Evolutionary conservation across 2,329 filamentous ascomycete species (phyloP).

Genomic region (Cytospora piceae): DNA sequence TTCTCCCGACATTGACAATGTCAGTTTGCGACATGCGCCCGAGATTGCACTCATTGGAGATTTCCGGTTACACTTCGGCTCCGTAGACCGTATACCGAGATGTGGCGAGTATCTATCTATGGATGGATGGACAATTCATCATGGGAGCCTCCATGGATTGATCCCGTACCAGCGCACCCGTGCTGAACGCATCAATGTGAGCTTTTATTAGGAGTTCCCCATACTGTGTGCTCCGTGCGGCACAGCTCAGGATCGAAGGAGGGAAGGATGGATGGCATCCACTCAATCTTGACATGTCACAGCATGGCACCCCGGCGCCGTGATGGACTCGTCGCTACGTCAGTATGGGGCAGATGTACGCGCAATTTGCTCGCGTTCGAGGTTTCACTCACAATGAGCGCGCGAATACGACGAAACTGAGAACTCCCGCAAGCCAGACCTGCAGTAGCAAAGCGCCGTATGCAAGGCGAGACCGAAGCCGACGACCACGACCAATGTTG

Average conservation of each 20-base stretch:
- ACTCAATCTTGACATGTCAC: background rate
- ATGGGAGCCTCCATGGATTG: background rate
- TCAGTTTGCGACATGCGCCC: constrained; percentile 18
- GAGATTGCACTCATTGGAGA: constrained; percentile 21
- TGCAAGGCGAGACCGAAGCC: constrained; percentile 20
- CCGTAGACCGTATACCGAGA: constrained; percentile 19
- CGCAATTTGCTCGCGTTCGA: background rate
- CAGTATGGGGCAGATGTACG: background rate
- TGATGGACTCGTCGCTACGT: background rate
- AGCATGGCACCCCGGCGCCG: background rate
- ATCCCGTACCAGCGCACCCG: background rate
- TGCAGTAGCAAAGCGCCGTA: constrained; percentile 14
- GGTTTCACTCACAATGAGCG: background rate
- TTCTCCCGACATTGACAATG: constrained; percentile 8
- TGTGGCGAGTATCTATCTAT: constrained; percentile 12
- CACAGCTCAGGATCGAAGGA: constrained; percentile 1
- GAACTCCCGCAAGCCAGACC: constrained; percentile 6
- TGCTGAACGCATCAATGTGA: background rate
- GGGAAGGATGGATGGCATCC: constrained; percentile 3
- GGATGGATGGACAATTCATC: background rate
- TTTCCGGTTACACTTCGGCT: constrained; percentile 17
- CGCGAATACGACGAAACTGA: background rate
- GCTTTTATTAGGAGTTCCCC: background rate
- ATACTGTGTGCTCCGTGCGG: constrained; percentile 3
- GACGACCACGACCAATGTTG: background rate